Percentiles rank a stretch among this genome's conserved stretches.
These are phyloP conservation scores for Pelargonium nanum DNA, from an alignment of 345 rosid genomes.

Conservation along the genomic window DNA sequence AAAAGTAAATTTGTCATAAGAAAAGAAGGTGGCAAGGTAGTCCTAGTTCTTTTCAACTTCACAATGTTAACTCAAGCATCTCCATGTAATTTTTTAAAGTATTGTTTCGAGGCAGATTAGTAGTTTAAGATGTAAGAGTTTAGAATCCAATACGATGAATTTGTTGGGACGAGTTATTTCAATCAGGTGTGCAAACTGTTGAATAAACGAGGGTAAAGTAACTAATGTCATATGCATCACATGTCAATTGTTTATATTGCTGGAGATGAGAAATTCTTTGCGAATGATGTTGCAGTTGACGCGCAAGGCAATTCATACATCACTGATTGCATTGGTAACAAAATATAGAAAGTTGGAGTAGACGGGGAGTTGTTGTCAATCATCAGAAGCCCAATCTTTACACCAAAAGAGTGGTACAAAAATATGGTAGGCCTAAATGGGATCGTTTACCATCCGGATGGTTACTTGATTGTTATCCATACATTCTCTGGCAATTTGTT, in stretches of 20 bases:
- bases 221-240: neutral
- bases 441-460: constrained; percentile 73
- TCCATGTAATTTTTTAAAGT: too few species aligned
- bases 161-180: too few species aligned
- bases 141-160: too few species aligned
- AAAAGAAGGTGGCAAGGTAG: too few species aligned
- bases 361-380: constrained; percentile 47
- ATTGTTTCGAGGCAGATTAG: too few species aligned
- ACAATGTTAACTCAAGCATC: too few species aligned
- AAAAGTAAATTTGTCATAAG: too few species aligned
- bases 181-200: too few species aligned
- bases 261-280: constrained; percentile 58
- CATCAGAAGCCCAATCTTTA: constrained; percentile 51
- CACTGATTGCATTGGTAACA: constrained; percentile 50
- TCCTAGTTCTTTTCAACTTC: too few species aligned
- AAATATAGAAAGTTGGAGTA: constrained; percentile 63
- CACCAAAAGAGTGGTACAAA: constrained; percentile 56
- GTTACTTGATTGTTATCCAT: constrained; percentile 65
- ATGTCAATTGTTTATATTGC: neutral
- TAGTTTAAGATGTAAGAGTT: too few species aligned
- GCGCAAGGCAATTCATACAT: constrained; percentile 66
- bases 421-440: constrained; percentile 63
- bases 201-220: neutral
- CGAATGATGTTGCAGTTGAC: constrained; percentile 77
- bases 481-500: constrained; percentile 50